Conservation (phyloP, 139 green algal species). For the Volvox africanus region DNA sequence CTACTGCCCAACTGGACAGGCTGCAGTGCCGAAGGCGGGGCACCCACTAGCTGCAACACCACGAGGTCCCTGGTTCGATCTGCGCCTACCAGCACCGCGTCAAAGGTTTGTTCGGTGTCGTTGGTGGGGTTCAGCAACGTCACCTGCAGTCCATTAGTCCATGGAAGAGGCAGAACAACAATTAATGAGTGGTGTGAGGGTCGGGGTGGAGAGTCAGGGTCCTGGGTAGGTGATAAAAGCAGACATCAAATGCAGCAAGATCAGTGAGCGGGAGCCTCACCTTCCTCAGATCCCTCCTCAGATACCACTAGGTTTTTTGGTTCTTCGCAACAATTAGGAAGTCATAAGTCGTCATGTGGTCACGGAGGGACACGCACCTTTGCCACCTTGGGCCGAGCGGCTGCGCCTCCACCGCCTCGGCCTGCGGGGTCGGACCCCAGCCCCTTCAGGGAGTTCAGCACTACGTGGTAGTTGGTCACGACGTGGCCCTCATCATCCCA, state of each 20-base stretch:
- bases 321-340: too few relatives aligned
- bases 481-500: constrained; percentile 84
- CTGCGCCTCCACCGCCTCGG: constrained; percentile 7
- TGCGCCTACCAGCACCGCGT: constrained; percentile 73
- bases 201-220: too few relatives aligned
- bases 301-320: too few relatives aligned
- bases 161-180: too few relatives aligned
- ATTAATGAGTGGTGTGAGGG: too few relatives aligned
- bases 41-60: constrained; percentile 72
- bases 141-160: constrained; percentile 47
- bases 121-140: constrained; percentile 62
- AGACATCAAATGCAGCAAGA: too few relatives aligned
- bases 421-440: constrained; percentile 2
- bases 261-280: too few relatives aligned
- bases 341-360: too few relatives aligned
- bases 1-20: constrained; percentile 70
- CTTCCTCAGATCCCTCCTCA: too few relatives aligned
- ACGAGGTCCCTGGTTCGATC: constrained; percentile 78
- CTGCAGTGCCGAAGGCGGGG: constrained; percentile 56
- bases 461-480: constrained; percentile 80
- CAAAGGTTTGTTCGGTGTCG: constrained; percentile 73
- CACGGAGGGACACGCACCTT: neutral
- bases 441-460: constrained; percentile 61
- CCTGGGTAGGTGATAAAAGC: too few relatives aligned
- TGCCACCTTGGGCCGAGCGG: constrained; percentile 5